Evolutionary conservation across 2,329 filamentous ascomycete species (phyloP).

Genomic region (Stromatinia cepivora): DNA sequence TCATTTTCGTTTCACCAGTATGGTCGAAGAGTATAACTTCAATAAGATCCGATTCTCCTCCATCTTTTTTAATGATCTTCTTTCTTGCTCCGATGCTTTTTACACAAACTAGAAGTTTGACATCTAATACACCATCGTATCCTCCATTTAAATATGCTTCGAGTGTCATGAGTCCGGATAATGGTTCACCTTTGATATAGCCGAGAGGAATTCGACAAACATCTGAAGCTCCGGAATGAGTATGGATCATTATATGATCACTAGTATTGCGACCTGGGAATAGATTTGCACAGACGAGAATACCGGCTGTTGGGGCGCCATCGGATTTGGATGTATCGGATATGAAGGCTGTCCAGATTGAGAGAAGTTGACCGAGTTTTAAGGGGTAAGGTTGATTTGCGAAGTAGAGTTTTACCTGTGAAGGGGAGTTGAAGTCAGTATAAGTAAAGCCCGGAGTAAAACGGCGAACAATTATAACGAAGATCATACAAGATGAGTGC

Average conservation of each 20-base stretch:
- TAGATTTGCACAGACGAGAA: slow-evolving; percentile 52
- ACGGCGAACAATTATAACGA: too few species aligned
- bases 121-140: slow-evolving; percentile 50
- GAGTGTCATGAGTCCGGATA: slow-evolving; percentile 56
- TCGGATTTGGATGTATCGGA: slow-evolving; percentile 48
- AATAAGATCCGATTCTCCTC: slow-evolving; percentile 47
- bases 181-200: slow-evolving; percentile 41
- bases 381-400: slow-evolving; percentile 45
- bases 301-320: slow-evolving; percentile 40
- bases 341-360: slow-evolving; percentile 58
- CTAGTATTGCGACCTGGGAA: slow-evolving; percentile 57
- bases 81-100: slow-evolving; percentile 56
- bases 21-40: slow-evolving; percentile 59
- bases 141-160: slow-evolving; percentile 55
- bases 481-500: too few species aligned
- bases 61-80: slow-evolving; percentile 51
- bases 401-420: slow-evolving; percentile 55
- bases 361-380: slow-evolving; percentile 54
- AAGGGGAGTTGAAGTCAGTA: neutral
- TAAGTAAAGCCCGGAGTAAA: rapidly evolving
- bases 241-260: slow-evolving; percentile 55
- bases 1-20: slow-evolving; percentile 54
- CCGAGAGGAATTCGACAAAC: slow-evolving; percentile 51
- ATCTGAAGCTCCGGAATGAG: slow-evolving; percentile 47
- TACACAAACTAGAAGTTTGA: slow-evolving; percentile 57